Conservation (phyloP, 345 rosid species). For the Streptanthus diversifolius region DNA sequence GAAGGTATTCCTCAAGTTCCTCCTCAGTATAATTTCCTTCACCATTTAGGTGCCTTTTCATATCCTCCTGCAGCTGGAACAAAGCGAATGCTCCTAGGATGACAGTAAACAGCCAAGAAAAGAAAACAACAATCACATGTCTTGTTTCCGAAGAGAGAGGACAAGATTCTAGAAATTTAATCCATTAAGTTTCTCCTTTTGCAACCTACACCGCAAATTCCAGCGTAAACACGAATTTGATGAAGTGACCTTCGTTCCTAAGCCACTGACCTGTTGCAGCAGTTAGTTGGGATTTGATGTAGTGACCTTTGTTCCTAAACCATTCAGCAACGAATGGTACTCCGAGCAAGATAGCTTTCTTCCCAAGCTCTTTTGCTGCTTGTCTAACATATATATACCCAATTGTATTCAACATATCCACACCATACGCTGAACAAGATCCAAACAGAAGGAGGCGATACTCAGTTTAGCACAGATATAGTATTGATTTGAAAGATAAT, state of each 20-base stretch:
- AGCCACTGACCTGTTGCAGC: slow-evolving; percentile 81
- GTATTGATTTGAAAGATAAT: background rate
- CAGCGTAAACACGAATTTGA: background rate
- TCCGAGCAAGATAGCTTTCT: slow-evolving; percentile 67
- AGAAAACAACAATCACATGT: background rate
- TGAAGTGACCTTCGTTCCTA: background rate
- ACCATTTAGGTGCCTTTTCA: slow-evolving; percentile 80
- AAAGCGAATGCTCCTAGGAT: slow-evolving; percentile 84
- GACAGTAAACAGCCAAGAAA: slow-evolving; percentile 13
- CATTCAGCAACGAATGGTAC: slow-evolving; percentile 94
- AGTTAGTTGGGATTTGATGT: slow-evolving; percentile 81
- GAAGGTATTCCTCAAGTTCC: slow-evolving; percentile 88
- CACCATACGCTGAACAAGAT: slow-evolving; percentile 74
- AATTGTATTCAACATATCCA: slow-evolving; percentile 82
- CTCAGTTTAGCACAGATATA: background rate
- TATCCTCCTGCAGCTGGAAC: slow-evolving; percentile 97
- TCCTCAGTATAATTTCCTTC: slow-evolving; percentile 85
- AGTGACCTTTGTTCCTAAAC: slow-evolving; percentile 96
- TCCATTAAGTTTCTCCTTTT: background rate
- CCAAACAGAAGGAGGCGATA: background rate
- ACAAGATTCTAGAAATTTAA: background rate
- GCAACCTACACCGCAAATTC: background rate
- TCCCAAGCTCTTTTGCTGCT: slow-evolving; percentile 94
- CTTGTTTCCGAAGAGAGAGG: background rate
- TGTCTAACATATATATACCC: slow-evolving; percentile 91